Conservation (phyloP, 31 red algal species). For the Odonthalia washingtoniensis region DNA sequence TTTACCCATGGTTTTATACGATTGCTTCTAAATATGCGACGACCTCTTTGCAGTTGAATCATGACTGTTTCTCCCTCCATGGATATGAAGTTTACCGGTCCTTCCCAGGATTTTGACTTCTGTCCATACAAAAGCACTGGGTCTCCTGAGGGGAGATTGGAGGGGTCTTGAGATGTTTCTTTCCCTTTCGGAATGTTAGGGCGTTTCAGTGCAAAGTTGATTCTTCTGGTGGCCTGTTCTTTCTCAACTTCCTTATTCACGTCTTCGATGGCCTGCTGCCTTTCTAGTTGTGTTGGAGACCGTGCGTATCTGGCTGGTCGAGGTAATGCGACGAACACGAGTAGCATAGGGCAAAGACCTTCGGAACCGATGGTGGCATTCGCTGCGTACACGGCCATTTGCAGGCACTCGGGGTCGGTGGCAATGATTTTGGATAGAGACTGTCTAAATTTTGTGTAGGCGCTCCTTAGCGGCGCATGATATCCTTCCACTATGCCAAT, state of each 20-base stretch:
- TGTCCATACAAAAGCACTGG: not conserved
- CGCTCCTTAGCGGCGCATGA: constrained; percentile 14
- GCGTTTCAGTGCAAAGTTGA: not conserved
- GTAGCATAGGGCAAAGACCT: not conserved
- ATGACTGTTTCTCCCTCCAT: constrained; percentile 1
- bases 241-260: not conserved
- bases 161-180: not conserved
- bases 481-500: constrained; percentile 30
- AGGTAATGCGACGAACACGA: constrained; percentile 7
- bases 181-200: not conserved
- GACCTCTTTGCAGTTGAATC: not conserved
- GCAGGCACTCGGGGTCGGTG: not conserved
- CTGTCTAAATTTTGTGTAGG: not conserved
- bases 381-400: constrained; percentile 12
- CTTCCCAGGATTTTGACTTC: not conserved
- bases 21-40: not conserved
- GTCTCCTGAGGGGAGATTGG: not conserved
- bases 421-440: not conserved
- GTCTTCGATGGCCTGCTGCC: not conserved
- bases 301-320: not conserved
- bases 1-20: not conserved
- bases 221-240: not conserved
- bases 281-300: not conserved
- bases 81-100: not conserved
- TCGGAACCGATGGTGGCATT: not conserved